These are phyloP conservation scores for Gossypium mustelinum DNA, from an alignment of 345 rosid species.

Conservation along the genomic window DNA sequence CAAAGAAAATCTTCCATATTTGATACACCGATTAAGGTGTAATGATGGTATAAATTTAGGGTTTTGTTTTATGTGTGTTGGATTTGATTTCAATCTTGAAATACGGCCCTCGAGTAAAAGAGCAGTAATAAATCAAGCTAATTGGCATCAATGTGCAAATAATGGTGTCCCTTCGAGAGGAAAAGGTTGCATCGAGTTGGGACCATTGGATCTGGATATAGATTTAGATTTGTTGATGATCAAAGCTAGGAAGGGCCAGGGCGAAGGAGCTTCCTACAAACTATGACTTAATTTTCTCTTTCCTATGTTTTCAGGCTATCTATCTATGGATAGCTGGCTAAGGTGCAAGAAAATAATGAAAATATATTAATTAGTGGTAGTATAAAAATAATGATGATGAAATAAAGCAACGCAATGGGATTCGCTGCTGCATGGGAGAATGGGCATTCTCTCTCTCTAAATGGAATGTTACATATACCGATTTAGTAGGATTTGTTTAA, in stretches of 20 bases:
- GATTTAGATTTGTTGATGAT: neutral
- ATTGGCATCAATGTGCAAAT: neutral
- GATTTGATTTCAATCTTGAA: too few species aligned
- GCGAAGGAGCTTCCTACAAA: neutral
- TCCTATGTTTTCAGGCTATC: neutral
- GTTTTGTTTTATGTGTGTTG: too few species aligned
- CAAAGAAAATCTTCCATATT: too few species aligned
- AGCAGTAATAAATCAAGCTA: too few species aligned
- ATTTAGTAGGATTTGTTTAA: neutral
- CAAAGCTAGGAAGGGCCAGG: neutral
- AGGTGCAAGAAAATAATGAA: neutral
- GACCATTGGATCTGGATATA: neutral
- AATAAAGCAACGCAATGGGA: conserved; percentile 41
- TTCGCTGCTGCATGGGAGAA: conserved; percentile 32
- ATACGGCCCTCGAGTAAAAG: too few species aligned
- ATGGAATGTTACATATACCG: too few species aligned
- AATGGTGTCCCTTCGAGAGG: neutral
- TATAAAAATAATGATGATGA: neutral
- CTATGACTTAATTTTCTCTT: neutral
- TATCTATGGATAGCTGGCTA: too few species aligned
- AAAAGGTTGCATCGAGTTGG: conserved; percentile 7
- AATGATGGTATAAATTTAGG: too few species aligned
- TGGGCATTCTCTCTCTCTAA: conserved; percentile 50
- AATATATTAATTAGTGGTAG: neutral
- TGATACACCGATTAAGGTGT: too few species aligned